Base-by-base conservation (phyloP, 163 green algal genomes). In the Coccomyxa subellipsoidea region DNA sequence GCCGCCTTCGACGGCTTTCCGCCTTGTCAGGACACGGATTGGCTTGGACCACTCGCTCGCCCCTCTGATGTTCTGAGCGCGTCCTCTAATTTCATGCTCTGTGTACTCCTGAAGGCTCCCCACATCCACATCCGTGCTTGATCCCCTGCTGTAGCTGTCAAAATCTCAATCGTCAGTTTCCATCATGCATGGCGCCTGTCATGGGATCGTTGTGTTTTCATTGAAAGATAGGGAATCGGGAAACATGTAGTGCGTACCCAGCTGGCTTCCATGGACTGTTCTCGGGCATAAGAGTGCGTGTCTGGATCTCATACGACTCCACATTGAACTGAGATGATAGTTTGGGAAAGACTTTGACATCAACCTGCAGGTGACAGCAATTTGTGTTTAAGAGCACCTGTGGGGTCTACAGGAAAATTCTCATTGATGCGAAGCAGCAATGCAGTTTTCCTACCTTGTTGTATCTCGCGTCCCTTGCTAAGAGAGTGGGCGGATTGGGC, bases 41-140 rank as follows among this genome's bases (percentile, higher is more conserved):
- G 66, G 66, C 66, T 73, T 73, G 21, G 66, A 73, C 66, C 66
- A 73, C 21, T 73, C 66, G n/a, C 66, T 73, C 29, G 66, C 27
- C 29, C 66, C 66, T 34, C n/a, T 73, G 7, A 32, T 73, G 66
- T 32, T 36, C 21, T 34, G 27, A 10, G 66, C 66, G 2, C n/a
- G 66, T 10, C 29, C 66, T 23, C 66, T 32, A 23, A 73, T 23
- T 23, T 73, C 66, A n/a, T 73, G 32, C 32, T 73, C 66, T 73
- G 66, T 73, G n/a, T 36, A 73, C 4, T 73, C 66, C 18, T 73
- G 66, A 8, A 73, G 66, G 27, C 66, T 34, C 18, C 27, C 66
- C 66, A 73, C 66, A 34, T 73, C 18, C 18, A 34, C 27, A 12
- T 34, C 66, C 18, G 2, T 4, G 29, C n/a, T 8, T 18, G 66